A percentile compares a stretch with the other conserved stretches of the same genome.
phyloP scores from a whole-genome alignment of 768 basidiomycete species.

The Amyloporia xantha region DNA sequence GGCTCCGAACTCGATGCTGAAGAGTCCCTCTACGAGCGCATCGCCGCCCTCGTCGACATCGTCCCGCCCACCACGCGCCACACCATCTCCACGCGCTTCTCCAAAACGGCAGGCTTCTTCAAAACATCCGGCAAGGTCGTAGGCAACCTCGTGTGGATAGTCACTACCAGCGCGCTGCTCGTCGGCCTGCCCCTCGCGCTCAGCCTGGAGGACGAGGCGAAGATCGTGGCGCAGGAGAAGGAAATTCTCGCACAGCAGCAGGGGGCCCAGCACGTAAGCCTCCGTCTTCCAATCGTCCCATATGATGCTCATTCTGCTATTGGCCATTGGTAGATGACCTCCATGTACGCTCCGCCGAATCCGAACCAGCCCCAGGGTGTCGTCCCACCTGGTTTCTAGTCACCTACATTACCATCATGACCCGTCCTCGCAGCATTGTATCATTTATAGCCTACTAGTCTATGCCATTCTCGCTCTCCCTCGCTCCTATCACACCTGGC shows the following conservation, averaged over 20 bases:
- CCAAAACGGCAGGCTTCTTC: constrained; percentile 54
- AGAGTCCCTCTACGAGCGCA: constrained; percentile 82
- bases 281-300: constrained; percentile 6
- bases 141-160: constrained; percentile 90
- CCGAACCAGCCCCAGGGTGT: constrained; percentile 42
- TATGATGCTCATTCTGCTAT: constrained; percentile 4
- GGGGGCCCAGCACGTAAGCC: constrained; percentile 79
- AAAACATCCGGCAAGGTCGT: constrained; percentile 64
- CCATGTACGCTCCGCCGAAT: constrained; percentile 46
- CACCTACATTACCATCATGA: background rate
- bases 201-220: constrained; percentile 92
- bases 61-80: constrained; percentile 88
- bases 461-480: background rate
- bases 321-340: constrained; percentile 72
- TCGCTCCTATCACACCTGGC: background rate
- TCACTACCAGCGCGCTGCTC: constrained; percentile 90
- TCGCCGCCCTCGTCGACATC: constrained; percentile 92
- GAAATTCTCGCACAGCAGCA: constrained; percentile 91
- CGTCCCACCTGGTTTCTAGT: constrained; percentile 82
- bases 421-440: background rate
- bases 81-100: constrained; percentile 53
- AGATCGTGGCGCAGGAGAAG: constrained; percentile 89
- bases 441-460: background rate
- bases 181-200: constrained; percentile 91
- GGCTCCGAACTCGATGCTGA: constrained; percentile 64